phyloP scores from a whole-genome alignment of 2,329 filamentous ascomycete genomes.

The Epichloe festucae region DNA sequence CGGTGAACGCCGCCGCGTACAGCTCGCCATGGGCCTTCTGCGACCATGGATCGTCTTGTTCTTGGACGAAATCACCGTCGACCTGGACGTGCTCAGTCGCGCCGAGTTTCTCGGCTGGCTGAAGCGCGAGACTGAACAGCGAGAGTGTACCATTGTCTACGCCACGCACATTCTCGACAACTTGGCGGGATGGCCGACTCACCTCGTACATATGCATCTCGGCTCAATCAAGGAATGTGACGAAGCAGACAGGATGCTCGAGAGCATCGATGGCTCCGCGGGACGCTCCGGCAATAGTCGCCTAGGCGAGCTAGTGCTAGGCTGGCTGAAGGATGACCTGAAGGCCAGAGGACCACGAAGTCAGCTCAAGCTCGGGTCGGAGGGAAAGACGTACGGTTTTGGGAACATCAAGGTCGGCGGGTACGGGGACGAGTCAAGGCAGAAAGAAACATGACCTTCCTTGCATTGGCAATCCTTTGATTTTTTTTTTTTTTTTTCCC shows the following conservation, averaged over 20 bases:
- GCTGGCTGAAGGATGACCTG: constrained; percentile 76
- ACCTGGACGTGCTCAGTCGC: constrained; percentile 77
- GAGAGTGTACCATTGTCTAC: constrained; percentile 87
- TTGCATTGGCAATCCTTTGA: not conserved
- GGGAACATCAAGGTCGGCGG: constrained; percentile 39
- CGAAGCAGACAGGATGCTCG: constrained; percentile 54
- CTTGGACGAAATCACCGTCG: constrained; percentile 93
- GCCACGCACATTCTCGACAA: constrained; percentile 97
- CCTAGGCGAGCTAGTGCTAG: constrained; percentile 75
- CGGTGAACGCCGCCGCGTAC: constrained; percentile 80
- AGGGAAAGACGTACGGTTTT: constrained; percentile 51
- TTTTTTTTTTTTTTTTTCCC: too few relatives aligned
- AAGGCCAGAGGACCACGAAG: constrained; percentile 64
- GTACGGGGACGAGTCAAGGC: constrained; percentile 42
- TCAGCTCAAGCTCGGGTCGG: constrained; percentile 37
- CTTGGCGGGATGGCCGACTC: constrained; percentile 84
- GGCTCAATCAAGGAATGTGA: constrained; percentile 84
- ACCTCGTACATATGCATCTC: constrained; percentile 90
- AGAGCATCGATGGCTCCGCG: constrained; percentile 28
- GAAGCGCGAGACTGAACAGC: constrained; percentile 69
- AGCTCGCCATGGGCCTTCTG: constrained; percentile 89
- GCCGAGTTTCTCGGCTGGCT: constrained; percentile 78
- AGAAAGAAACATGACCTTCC: constrained; percentile 14
- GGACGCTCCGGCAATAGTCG: constrained; percentile 56
- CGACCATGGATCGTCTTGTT: constrained; percentile 84